Percentiles rank a stretch among this genome's conserved stretches.
phyloP scores from a whole-genome alignment of 371 early-diverging fungal species.

The Syncephalastrum racemosum region DNA sequence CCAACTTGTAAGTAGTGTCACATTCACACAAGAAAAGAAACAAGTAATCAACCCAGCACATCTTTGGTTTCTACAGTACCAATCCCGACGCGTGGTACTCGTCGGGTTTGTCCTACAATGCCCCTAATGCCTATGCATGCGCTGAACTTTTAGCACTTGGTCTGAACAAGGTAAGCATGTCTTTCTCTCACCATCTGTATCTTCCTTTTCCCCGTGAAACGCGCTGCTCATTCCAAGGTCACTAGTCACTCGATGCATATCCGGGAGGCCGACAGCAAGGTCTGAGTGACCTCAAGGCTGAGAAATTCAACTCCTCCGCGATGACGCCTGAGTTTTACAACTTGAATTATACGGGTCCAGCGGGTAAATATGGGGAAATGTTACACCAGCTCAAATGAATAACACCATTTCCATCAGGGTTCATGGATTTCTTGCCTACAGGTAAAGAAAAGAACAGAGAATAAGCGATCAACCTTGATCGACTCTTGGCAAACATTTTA shows the following conservation, averaged over 20 bases:
- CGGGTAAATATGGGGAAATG: conserved; percentile 29
- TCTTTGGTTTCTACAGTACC: conserved; percentile 13
- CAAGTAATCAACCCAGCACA: background rate
- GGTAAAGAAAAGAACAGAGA: conserved; percentile 15
- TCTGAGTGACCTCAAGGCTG: conserved; percentile 21
- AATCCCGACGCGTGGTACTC: conserved; percentile 25
- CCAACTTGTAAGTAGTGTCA: conserved; percentile 18
- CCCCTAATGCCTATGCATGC: conserved; percentile 41
- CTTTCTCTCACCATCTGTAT: too few relatives aligned
- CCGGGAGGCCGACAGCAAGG: conserved; percentile 37
- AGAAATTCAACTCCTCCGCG: conserved; percentile 27
- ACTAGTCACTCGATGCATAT: conserved; percentile 34
- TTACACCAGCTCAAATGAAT: conserved; percentile 14
- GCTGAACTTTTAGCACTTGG: conserved; percentile 38
- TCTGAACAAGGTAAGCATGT: conserved; percentile 27
- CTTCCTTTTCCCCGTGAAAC: too few relatives aligned
- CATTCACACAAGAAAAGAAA: background rate
- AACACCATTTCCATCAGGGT: conserved; percentile 5
- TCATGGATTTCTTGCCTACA: conserved; percentile 16
- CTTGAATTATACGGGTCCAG: conserved; percentile 44
- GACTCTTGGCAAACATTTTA: background rate
- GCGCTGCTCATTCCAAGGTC: background rate
- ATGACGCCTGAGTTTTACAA: conserved; percentile 43
- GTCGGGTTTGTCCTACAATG: conserved; percentile 36
- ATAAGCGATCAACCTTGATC: background rate